A percentile compares a stretch with the other conserved stretches of the same genome.
phyloP scores from a whole-genome alignment of 805 yeast genomes.

The Cephaloascus fragrans region DNA sequence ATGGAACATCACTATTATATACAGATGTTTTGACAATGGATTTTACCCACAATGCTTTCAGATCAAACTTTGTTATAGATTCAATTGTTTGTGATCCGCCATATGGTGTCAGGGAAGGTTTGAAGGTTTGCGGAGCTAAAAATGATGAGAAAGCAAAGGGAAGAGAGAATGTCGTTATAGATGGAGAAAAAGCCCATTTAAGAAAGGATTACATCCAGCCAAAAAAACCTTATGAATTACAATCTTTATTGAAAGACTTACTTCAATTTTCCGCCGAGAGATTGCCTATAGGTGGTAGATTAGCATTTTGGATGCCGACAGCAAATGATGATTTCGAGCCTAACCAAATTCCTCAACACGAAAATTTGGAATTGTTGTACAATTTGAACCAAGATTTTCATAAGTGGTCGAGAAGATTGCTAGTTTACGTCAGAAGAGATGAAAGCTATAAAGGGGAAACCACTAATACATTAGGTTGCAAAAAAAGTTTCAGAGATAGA shows the following conservation, averaged over 20 bases:
- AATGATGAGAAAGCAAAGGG: slow-evolving; percentile 59
- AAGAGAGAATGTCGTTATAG: slow-evolving; percentile 62
- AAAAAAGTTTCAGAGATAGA: slow-evolving; percentile 57
- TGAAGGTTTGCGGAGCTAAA: slow-evolving; percentile 83
- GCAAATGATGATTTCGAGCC: slow-evolving; percentile 76
- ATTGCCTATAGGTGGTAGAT: slow-evolving; percentile 65
- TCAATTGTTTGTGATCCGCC: slow-evolving; percentile 95
- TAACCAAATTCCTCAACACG: slow-evolving; percentile 71
- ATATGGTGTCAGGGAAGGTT: slow-evolving; percentile 92
- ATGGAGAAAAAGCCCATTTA: slow-evolving; percentile 69
- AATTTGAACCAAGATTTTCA: slow-evolving; percentile 81
- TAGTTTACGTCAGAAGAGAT: slow-evolving; percentile 68
- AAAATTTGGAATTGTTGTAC: slow-evolving; percentile 57
- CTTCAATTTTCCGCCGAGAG: slow-evolving; percentile 63
- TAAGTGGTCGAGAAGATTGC: slow-evolving; percentile 84
- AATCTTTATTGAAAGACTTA: slow-evolving; percentile 68
- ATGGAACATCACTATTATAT: slow-evolving; percentile 45
- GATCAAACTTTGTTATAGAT: slow-evolving; percentile 55
- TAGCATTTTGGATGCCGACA: slow-evolving; percentile 97
- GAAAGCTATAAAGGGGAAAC: slow-evolving; percentile 37
- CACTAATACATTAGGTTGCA: slow-evolving; percentile 37
- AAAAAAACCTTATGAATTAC: slow-evolving; percentile 80
- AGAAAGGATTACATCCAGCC: slow-evolving; percentile 85
- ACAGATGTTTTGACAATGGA: slow-evolving; percentile 86
- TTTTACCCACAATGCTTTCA: slow-evolving; percentile 82